Evolutionary conservation across 2,329 filamentous ascomycete genomes (phyloP), one percentile per base, ranked within the genome.

Genomic region (Penicillium sp.): DNA sequence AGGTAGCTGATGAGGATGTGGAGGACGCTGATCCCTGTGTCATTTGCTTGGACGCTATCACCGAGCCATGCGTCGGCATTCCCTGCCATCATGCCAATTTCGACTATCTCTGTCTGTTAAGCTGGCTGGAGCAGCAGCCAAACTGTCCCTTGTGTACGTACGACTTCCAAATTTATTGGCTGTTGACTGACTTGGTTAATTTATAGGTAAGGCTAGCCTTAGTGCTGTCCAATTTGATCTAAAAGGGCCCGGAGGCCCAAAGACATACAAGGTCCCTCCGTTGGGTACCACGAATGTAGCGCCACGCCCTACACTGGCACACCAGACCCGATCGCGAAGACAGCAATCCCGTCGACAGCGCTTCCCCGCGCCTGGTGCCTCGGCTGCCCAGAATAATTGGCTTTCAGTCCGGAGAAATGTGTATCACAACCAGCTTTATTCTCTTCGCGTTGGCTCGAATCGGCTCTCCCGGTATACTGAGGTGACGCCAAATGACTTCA

Each of bases 31-130:
- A 78, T 53, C 81, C 78, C 61, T 96, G 90, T 67, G 88, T 94
- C 54, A 93, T 97, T 67, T 97, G 90, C 67, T 82, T 96, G 51
- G 86, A 91, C 48, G 63, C 72, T 45, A 76, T 95, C 61, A 81
- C 82, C 8, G 87, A 93, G 59, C 72, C 80, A 45, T 89, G 86
- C 53, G 75, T 84, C 43, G 81, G 87, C 6, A 72, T 78, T 18
- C 90, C 90, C 6, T 97, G 90, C 73, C 78, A 80, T 37, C 90
- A 97, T 72, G 71, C 75, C 48, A 82, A 83, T 57, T 95, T 94
- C 65, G 90, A 96, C 73, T 94, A 90, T 63, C 67, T 88, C 9
- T 97, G 90, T 66, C 78, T 95, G 5, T 71, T 84, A 24, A 90
- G 79, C 68, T 96, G 91, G 90, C 74, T 95, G 4, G 78, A 89